phyloP scores from a whole-genome alignment of 2,329 filamentous ascomycete species.

The Aspergillus tubingensis region DNA sequence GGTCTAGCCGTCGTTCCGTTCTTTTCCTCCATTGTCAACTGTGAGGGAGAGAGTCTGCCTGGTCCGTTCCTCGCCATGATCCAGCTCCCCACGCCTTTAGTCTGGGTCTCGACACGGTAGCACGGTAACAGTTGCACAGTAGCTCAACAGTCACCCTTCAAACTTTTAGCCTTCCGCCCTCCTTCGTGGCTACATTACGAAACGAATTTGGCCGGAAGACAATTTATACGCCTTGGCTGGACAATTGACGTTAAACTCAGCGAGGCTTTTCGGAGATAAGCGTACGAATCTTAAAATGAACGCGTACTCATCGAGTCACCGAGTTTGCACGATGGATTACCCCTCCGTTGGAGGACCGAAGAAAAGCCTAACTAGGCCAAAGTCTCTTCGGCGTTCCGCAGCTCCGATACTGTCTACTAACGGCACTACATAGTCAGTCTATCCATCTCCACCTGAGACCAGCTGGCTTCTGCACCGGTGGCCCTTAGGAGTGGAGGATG shows the following conservation, averaged over 20 bases:
- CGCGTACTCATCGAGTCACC: neutral
- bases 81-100: neutral
- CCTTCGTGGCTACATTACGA: neutral
- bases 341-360: no score
- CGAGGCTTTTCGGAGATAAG: neutral
- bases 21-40: neutral
- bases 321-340: no score
- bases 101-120: no score
- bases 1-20: neutral
- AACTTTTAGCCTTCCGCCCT: neutral
- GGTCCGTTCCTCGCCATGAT: neutral
- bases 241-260: neutral
- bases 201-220: neutral
- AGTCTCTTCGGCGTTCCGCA: neutral
- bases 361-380: no score
- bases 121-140: no score
- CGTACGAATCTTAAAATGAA: neutral
- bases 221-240: neutral
- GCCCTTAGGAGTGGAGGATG: neutral
- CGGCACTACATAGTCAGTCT: neutral
- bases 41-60: neutral
- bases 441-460: no score
- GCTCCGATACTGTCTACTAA: neutral
- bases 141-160: neutral
- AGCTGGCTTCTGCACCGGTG: no score